These are phyloP conservation scores for Fusarium tupiense DNA, from an alignment of 2,329 filamentous ascomycete species.

Conservation along the genomic window DNA sequence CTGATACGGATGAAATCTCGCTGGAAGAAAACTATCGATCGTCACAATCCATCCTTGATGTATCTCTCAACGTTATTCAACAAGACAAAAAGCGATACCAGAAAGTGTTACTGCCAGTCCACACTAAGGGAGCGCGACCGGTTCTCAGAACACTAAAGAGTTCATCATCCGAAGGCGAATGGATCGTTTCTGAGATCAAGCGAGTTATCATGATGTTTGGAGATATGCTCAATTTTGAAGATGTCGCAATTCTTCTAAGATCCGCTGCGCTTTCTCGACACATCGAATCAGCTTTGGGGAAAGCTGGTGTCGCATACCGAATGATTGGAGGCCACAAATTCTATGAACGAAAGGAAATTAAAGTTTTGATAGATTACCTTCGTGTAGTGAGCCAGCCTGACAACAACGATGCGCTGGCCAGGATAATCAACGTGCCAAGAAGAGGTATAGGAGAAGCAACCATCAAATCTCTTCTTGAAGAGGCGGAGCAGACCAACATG, in stretches of 20 bases:
- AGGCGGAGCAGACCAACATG: conserved; percentile 75
- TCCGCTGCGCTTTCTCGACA: conserved; percentile 84
- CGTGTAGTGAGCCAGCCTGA: conserved; percentile 84
- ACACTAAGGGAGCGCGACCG: conserved; percentile 80
- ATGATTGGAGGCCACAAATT: conserved; percentile 94
- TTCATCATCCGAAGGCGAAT: conserved; percentile 79
- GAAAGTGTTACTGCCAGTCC: conserved; percentile 82
- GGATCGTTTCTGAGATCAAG: conserved; percentile 87
- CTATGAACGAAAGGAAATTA: conserved; percentile 91
- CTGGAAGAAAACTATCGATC: conserved; percentile 96
- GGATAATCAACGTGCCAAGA: conserved; percentile 85
- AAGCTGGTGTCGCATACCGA: conserved; percentile 83
- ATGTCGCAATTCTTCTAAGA: conserved; percentile 88
- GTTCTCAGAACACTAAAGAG: conserved; percentile 80
- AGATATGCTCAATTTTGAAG: conserved; percentile 75
- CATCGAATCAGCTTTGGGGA: conserved; percentile 85
- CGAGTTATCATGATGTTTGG: conserved; percentile 77
- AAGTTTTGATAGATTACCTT: conserved; percentile 87
- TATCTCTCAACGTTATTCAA: conserved; percentile 87
- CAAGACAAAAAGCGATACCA: conserved; percentile 84
- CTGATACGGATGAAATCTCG: conserved; percentile 81
- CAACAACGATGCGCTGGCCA: conserved; percentile 85
- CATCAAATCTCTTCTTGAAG: conserved; percentile 76
- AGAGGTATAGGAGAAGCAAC: conserved; percentile 84
- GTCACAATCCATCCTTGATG: conserved; percentile 82